These are phyloP conservation scores for Penicillium herquei DNA, from an alignment of 495 filamentous ascomycete genomes.

Conservation along the genomic window DNA sequence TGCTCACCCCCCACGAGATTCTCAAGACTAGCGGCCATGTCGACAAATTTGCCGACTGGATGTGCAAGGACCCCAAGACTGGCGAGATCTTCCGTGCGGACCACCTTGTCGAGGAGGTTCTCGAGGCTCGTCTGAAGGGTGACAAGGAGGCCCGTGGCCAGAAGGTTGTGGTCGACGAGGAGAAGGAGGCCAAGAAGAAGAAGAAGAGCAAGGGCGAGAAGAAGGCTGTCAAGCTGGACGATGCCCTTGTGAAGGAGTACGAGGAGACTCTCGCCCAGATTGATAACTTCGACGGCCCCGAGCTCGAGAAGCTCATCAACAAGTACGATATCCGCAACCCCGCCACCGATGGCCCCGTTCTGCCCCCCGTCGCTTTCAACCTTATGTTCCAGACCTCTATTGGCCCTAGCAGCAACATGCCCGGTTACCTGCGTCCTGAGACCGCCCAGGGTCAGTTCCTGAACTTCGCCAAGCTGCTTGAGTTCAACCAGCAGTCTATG, in stretches of 20 bases:
- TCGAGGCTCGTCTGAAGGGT: conserved; percentile 78
- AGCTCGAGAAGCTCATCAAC: conserved; percentile 59
- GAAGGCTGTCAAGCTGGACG: conserved; percentile 61
- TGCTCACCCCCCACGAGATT: conserved; percentile 83
- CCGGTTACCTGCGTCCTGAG: conserved; percentile 64
- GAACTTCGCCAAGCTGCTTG: conserved; percentile 66
- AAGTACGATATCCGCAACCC: conserved; percentile 69
- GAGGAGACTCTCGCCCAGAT: conserved; percentile 69
- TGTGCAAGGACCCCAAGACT: conserved; percentile 98
- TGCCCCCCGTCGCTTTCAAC: conserved; percentile 68
- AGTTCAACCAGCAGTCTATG: conserved; percentile 70
- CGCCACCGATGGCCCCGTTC: conserved; percentile 54
- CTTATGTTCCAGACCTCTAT: conserved; percentile 75
- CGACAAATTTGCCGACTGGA: conserved; percentile 97
- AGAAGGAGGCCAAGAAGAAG: conserved; percentile 65
- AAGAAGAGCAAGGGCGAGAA: conserved; percentile 54
- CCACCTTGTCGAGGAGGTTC: conserved; percentile 90
- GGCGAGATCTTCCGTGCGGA: conserved; percentile 96
- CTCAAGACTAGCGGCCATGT: conserved; percentile 97
- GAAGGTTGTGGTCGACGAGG: conserved; percentile 64
- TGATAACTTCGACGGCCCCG: conserved; percentile 67
- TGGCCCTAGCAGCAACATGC: conserved; percentile 62
- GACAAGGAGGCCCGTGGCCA: conserved; percentile 75
- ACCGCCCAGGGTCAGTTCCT: conserved; percentile 70
- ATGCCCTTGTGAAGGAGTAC: conserved; percentile 63